A percentile compares a stretch with the other conserved stretches of the same genome.
These are phyloP conservation scores for Nematocida ausubeli DNA, from an alignment of 371 early-diverging fungal genomes.

Conservation along the genomic window DNA sequence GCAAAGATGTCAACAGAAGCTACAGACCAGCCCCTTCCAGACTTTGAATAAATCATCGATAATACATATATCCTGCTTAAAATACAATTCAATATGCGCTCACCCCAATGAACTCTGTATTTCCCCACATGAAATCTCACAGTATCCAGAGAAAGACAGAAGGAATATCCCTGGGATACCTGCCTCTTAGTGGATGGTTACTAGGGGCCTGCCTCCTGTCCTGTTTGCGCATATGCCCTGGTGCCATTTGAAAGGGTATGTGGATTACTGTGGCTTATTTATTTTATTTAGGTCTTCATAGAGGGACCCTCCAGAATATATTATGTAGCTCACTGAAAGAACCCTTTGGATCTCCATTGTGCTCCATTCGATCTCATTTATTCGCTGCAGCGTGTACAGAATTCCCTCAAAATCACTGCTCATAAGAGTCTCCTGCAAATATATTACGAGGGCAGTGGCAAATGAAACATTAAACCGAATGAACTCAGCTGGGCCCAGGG, in stretches of 20 bases:
- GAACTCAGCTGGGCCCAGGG: conserved; percentile 17
- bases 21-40: conserved; percentile 29
- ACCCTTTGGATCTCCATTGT: background rate
- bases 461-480: conserved; percentile 42
- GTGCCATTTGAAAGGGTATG: too few species aligned
- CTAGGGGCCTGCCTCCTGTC: too few species aligned
- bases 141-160: too few species aligned
- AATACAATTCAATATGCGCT: too few species aligned
- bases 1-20: conserved; percentile 69
- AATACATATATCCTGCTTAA: too few species aligned
- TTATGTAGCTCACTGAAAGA: conserved; percentile 25
- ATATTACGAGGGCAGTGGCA: background rate
- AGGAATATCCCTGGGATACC: too few species aligned
- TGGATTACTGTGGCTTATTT: background rate
- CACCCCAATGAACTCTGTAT: too few species aligned
- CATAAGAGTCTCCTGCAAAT: conserved; percentile 1
- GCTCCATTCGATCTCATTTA: background rate
- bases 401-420: conserved; percentile 22
- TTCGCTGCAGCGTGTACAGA: conserved; percentile 18
- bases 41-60: conserved; percentile 19
- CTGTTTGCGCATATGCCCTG: too few species aligned
- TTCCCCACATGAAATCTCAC: too few species aligned
- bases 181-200: too few species aligned
- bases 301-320: conserved; percentile 23
- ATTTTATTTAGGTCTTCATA: background rate